Base-by-base conservation (phyloP, 2,329 filamentous ascomycete genomes). In the Penicillium sp. region DNA sequence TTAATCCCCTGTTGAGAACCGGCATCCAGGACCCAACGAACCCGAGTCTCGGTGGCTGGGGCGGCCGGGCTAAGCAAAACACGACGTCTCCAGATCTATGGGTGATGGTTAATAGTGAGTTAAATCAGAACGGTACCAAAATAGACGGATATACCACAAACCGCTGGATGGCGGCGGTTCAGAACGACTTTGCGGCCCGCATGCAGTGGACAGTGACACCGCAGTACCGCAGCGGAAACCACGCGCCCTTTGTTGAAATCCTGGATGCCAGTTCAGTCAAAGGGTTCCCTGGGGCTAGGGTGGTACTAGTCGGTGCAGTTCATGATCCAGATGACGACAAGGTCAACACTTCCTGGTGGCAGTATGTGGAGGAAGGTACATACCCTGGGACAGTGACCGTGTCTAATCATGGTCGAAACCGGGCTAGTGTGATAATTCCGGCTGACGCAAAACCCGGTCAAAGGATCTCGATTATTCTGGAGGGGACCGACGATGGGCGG, bases 181-280 rank as follows among this genome's bases (percentile, higher is more conserved):
- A 58, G 36, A 58, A 58, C 21, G 55, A 58, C 33, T 58, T 58
- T 48, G 55, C 55, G 4, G 52, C 55, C 45, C 52, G 55, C 9
- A 58, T 58, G 41, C 52, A 55, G 33, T 58, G 55, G 55, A 58
- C 55, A 24, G 13, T 58, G 17, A 58, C 52, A 7, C 36, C 52
- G 8, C 17, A 55, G 13, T 58, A 52, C 24, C 10, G 17, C 6
- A 13, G 33, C 1, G 55, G 34, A 15, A 58, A 58, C 26, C 55
- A 58, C 43, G 41, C 55, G 13, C 52, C 55, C 7, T 26, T 27
- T 3, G 54, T 56, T 3, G 15, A 51, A 34, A 53, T 52, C 10
- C 24, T 53, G 15, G 53, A 56, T 39, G 40, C 29, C 10, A 36
- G 15, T n/a, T n/a, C 29, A 10, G 43, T 49, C 2, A 45, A 52